Conservation (phyloP, 345 rosid genomes). For the Acer campestre region DNA sequence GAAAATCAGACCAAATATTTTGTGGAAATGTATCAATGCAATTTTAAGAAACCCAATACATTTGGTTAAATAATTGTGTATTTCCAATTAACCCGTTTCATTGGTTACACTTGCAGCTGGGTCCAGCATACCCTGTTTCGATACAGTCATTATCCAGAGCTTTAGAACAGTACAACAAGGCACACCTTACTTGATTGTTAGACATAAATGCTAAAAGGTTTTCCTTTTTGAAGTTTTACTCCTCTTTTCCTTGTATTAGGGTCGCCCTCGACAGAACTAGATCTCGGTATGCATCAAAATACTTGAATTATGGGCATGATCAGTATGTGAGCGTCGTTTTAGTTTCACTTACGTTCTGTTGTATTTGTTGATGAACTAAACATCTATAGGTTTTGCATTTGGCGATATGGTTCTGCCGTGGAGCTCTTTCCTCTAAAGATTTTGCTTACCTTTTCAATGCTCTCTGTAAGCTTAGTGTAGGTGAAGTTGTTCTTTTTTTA, state of each 20-base stretch:
- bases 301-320: background rate
- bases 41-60: background rate
- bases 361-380: background rate
- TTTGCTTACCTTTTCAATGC: background rate
- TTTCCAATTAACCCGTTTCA: background rate
- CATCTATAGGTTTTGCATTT: background rate
- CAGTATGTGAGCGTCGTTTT: background rate
- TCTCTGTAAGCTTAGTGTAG: background rate
- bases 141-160: slow-evolving; percentile 95
- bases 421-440: background rate
- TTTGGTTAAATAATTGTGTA: background rate
- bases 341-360: background rate
- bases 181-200: slow-evolving; percentile 40
- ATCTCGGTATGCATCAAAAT: background rate
- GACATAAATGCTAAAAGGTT: background rate
- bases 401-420: background rate
- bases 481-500: background rate
- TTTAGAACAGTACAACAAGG: slow-evolving; percentile 71
- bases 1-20: background rate
- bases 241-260: background rate
- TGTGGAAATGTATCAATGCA: background rate
- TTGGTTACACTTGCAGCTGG: slow-evolving; percentile 70
- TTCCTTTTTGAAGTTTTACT: background rate
- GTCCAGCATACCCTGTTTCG: slow-evolving; percentile 76
- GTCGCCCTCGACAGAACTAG: background rate